Evolutionary conservation across 2,329 filamentous ascomycete species (phyloP).

Genomic region (Ophiobolus disseminans): DNA sequence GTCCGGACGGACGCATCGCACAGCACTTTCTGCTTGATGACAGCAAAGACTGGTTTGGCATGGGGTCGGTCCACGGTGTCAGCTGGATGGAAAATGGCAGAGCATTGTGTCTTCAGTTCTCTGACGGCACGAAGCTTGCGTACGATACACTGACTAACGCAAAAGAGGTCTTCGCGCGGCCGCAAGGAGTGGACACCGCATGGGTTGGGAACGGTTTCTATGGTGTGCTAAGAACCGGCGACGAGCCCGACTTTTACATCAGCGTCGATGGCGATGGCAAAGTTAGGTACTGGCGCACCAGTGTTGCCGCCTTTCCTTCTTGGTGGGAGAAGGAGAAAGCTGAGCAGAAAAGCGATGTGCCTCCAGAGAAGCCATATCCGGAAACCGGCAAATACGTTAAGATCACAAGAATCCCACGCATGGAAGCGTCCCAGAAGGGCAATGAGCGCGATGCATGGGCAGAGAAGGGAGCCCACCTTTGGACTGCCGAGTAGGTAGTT

Average conservation of each 20-base stretch:
- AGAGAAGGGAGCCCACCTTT: constrained; percentile 12
- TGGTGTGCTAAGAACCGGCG: constrained; percentile 13
- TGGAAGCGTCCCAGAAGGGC: background rate
- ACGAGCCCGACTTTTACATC: constrained; percentile 23
- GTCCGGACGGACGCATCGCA: constrained; percentile 15
- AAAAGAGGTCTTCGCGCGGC: constrained; percentile 37
- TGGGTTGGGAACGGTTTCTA: constrained; percentile 22
- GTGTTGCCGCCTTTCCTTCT: constrained; percentile 9
- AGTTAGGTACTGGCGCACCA: constrained; percentile 29
- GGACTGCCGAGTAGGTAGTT: constrained; percentile 16
- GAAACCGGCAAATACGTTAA: constrained; percentile 30
- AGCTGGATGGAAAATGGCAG: constrained; percentile 29
- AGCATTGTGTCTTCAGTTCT: constrained; percentile 21
- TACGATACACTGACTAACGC: constrained; percentile 32
- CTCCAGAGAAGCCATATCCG: constrained; percentile 12
- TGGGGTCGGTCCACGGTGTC: constrained; percentile 14
- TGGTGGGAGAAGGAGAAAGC: constrained; percentile 25
- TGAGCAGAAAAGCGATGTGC: background rate
- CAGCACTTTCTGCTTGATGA: constrained; percentile 30
- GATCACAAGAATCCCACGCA: constrained; percentile 14
- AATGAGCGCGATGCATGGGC: constrained; percentile 1
- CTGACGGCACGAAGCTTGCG: constrained; percentile 30
- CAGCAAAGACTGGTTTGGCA: background rate
- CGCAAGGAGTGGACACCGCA: constrained; percentile 11
- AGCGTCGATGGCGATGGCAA: constrained; percentile 34